These are phyloP conservation scores for Lodderomyces beijingensis DNA, from an alignment of 1,139 yeast species.

Conservation along the genomic window DNA sequence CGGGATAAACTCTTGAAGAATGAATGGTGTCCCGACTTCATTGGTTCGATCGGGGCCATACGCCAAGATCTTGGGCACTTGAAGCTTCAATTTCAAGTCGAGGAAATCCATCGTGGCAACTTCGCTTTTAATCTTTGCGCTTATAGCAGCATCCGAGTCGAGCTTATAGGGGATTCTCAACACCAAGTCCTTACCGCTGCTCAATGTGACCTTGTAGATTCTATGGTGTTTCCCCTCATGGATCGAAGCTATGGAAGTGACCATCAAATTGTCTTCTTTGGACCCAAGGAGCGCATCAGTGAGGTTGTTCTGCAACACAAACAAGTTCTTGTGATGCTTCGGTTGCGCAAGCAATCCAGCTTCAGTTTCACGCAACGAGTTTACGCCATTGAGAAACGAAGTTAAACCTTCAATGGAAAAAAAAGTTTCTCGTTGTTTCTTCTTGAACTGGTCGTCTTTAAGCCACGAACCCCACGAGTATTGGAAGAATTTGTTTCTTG, in stretches of 20 bases:
- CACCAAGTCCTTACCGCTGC: constrained; percentile 58
- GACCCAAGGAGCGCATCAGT: constrained; percentile 36
- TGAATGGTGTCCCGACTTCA: constrained; percentile 66
- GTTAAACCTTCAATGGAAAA: constrained; percentile 79
- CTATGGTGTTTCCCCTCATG: constrained; percentile 96
- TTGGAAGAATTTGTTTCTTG: constrained; percentile 71
- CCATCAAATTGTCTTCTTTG: constrained; percentile 34
- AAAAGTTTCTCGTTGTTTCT: constrained; percentile 70
- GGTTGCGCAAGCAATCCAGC: constrained; percentile 10
- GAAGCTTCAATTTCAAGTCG: constrained; percentile 45
- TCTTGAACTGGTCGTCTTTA: constrained; percentile 68
- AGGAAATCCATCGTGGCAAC: constrained; percentile 90
- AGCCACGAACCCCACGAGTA: constrained; percentile 97
- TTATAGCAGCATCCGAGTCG: constrained; percentile 58
- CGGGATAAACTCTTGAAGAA: constrained; percentile 71
- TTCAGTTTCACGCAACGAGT: constrained; percentile 22
- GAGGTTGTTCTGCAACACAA: constrained; percentile 44
- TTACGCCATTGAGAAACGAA: constrained; percentile 40
- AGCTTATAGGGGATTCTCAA: constrained; percentile 83
- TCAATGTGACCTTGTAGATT: constrained; percentile 66
- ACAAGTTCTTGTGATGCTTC: constrained; percentile 35
- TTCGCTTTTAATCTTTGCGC: constrained; percentile 74
- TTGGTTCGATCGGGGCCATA: constrained; percentile 65
- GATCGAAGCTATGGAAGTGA: constrained; percentile 73
- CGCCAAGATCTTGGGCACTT: constrained; percentile 72